phyloP scores from a whole-genome alignment of 495 filamentous ascomycete genomes.

The Podospora anserina region DNA sequence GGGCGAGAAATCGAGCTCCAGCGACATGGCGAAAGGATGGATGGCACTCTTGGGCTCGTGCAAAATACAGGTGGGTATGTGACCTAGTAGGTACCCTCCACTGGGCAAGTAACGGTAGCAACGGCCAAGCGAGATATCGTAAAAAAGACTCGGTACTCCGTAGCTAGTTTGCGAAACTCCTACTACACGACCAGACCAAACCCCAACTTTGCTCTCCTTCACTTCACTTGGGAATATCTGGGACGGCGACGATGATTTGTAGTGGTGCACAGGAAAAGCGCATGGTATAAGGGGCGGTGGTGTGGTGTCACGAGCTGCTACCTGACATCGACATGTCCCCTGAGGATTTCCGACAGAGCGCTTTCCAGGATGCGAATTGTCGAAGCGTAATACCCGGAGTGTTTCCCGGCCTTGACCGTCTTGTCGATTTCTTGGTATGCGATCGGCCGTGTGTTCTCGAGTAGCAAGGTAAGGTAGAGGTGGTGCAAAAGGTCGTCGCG shows the following conservation, averaged over 20 bases:
- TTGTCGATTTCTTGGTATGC: background rate
- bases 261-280: constrained; percentile 18
- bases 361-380: background rate
- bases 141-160: background rate
- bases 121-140: background rate
- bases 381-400: background rate
- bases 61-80: constrained; percentile 6
- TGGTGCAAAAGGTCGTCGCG: background rate
- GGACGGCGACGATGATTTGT: constrained; percentile 17
- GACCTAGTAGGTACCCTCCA: constrained; percentile 25
- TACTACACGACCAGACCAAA: constrained; percentile 24
- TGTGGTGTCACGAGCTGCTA: background rate
- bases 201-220: constrained; percentile 16
- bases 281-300: constrained; percentile 22
- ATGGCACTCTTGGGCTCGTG: background rate
- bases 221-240: constrained; percentile 26
- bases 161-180: constrained; percentile 12
- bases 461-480: background rate
- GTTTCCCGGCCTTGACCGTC: background rate
- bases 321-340: constrained; percentile 10
- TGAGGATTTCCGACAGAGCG: background rate
- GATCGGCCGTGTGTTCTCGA: background rate
- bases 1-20: constrained; percentile 32
- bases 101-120: constrained; percentile 1
- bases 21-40: constrained; percentile 16